Percentiles rank a stretch among this genome's conserved stretches.
Evolutionary conservation across 495 filamentous ascomycete genomes (phyloP).

Genomic region (Emericellopsis terricola): DNA sequence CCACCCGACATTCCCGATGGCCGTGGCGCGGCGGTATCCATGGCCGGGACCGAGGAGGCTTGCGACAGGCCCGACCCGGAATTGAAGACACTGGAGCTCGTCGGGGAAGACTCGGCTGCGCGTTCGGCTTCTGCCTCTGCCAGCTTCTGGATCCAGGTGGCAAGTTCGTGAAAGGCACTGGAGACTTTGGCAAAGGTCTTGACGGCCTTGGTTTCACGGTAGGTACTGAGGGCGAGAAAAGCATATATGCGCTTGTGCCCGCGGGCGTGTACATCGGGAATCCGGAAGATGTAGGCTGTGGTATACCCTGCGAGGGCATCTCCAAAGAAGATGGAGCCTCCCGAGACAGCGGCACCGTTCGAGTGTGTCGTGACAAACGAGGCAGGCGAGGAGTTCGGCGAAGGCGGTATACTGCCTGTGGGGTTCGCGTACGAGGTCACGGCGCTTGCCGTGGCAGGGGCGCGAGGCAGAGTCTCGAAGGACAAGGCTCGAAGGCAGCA

Average conservation of each 20-base stretch:
- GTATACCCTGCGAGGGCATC: constrained; percentile 72
- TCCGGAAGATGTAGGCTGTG: constrained; percentile 81
- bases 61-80: constrained; percentile 6
- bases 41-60: constrained; percentile 7
- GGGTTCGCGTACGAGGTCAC: constrained; percentile 6
- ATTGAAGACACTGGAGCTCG: constrained; percentile 5
- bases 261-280: constrained; percentile 74
- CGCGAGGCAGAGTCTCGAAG: constrained; percentile 65
- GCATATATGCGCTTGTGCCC: constrained; percentile 77
- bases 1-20: constrained; percentile 5
- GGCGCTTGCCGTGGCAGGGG: constrained; percentile 23
- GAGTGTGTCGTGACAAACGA: constrained; percentile 33
- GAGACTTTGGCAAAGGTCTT: constrained; percentile 60
- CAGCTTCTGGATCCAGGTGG: constrained; percentile 45
- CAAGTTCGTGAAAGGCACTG: constrained; percentile 58
- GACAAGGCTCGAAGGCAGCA: constrained; percentile 76
- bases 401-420: constrained; percentile 7
- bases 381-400: constrained; percentile 15
- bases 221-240: constrained; percentile 56
- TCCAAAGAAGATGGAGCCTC: constrained; percentile 73
- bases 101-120: constrained; percentile 17
- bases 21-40: too few relatives aligned
- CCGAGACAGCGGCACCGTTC: constrained; percentile 22
- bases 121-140: constrained; percentile 43
- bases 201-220: constrained; percentile 57